A percentile compares a stretch with the other conserved stretches of the same genome.
These are phyloP conservation scores for Amanita pallidorosea DNA, from an alignment of 768 basidiomycete genomes.

Conservation along the genomic window DNA sequence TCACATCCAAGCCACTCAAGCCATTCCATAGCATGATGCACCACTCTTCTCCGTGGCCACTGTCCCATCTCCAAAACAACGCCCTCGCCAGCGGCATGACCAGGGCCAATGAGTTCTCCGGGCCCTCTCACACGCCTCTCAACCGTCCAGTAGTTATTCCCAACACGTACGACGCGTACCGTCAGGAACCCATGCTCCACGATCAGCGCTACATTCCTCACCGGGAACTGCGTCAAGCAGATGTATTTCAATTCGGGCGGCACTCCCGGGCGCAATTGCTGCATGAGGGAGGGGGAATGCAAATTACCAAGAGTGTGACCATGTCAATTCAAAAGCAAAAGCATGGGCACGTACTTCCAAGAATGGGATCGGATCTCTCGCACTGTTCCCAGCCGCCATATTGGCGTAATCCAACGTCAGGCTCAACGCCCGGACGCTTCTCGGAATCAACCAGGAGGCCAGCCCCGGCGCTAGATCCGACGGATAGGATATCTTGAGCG, in stretches of 20 bases:
- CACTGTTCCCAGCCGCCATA: slow-evolving; percentile 11
- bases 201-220: slow-evolving; percentile 29
- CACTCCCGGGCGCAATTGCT: slow-evolving; percentile 54
- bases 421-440: slow-evolving; percentile 35
- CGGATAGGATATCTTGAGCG: slow-evolving; percentile 52
- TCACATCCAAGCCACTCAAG: slow-evolving; percentile 56
- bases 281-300: no score
- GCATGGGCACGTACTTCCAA: slow-evolving; percentile 22
- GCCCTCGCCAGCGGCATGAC: background rate
- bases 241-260: slow-evolving; percentile 45
- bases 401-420: slow-evolving; percentile 30
- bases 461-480: slow-evolving; percentile 50
- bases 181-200: slow-evolving; percentile 54
- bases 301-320: background rate
- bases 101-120: background rate
- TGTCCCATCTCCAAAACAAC: slow-evolving; percentile 30
- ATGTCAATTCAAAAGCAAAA: background rate
- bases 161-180: slow-evolving; percentile 45
- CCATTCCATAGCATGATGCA: slow-evolving; percentile 49
- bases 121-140: slow-evolving; percentile 5
- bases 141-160: slow-evolving; percentile 46
- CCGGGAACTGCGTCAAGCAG: slow-evolving; percentile 38
- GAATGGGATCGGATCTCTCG: slow-evolving; percentile 32
- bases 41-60: slow-evolving; percentile 43
- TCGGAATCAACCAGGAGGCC: slow-evolving; percentile 59